Conservation (phyloP, 176 grass and related monocot species). For the Hsuehochloa calcarea region DNA sequence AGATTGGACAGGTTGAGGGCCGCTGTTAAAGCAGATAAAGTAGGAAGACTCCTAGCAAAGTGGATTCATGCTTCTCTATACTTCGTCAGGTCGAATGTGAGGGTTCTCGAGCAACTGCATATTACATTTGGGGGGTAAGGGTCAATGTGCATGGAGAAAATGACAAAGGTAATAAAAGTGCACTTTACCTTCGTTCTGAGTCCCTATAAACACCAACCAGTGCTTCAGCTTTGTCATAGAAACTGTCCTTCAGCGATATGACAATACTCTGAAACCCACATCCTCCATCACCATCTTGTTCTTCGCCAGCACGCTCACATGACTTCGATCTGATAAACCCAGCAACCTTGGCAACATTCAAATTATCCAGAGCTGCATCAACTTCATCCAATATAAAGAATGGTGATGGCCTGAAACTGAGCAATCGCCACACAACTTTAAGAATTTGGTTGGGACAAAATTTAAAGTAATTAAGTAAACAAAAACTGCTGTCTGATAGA, state of each 20-base stretch:
- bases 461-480: background rate
- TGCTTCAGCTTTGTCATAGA: conserved; percentile 98
- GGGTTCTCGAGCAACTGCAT: conserved; percentile 93
- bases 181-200: conserved; percentile 66
- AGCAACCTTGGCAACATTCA: conserved; percentile 97
- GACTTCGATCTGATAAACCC: conserved; percentile 98
- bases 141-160: background rate
- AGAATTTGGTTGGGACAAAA: background rate
- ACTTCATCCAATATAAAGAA: conserved; percentile 99
- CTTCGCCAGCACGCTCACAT: conserved; percentile 46
- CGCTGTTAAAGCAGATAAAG: background rate
- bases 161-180: background rate
- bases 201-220: conserved; percentile 97
- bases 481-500: background rate
- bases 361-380: conserved; percentile 96
- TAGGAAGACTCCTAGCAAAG: background rate
- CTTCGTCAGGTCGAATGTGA: conserved; percentile 91
- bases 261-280: conserved; percentile 96
- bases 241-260: conserved; percentile 94
- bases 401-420: conserved; percentile 94
- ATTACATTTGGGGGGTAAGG: conserved; percentile 23
- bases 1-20: background rate
- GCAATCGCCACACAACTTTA: conserved; percentile 20
- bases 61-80: conserved; percentile 66
- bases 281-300: conserved; percentile 56